Percentiles rank a stretch among this genome's conserved stretches.
Conservation (phyloP, 78 protist genomes). For the Dictyostelium firmibasis region DNA sequence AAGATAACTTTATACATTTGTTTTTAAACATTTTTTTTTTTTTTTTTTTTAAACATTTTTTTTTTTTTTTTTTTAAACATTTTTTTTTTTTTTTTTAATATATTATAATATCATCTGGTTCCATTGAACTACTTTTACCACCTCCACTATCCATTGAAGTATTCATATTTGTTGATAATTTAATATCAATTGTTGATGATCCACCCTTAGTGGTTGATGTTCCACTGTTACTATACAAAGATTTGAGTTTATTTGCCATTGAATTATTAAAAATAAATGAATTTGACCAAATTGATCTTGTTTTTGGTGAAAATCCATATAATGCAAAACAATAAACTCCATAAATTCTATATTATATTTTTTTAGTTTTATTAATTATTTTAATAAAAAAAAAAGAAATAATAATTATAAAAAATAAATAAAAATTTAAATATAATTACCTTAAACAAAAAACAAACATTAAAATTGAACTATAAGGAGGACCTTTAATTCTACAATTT, state of each 20-base stretch:
- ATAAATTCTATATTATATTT: constrained; percentile 23
- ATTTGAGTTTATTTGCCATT: background rate
- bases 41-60: background rate
- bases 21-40: background rate
- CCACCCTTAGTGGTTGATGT: background rate
- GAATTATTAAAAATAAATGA: constrained; percentile 28
- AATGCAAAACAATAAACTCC: constrained; percentile 19
- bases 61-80: background rate
- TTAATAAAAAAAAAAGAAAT: too few species aligned
- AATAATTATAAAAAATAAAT: too few species aligned
- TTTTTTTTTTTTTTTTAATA: background rate
- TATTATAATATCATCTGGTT: background rate
- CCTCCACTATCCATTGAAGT: background rate
- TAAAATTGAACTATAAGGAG: constrained; percentile 5
- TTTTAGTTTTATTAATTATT: background rate
- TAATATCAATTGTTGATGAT: background rate
- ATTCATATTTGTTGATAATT: background rate
- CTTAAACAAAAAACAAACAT: constrained; percentile 28
- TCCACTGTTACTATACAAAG: background rate
- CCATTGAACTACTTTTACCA: constrained; percentile 5
- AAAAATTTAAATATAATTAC: background rate
- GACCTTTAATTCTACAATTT: constrained; percentile 27
- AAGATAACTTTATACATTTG: background rate
- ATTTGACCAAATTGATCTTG: constrained; percentile 5
- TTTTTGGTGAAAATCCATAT: background rate